These are phyloP conservation scores for Trichoderma asperelloides DNA, from an alignment of 495 filamentous ascomycete species.

Conservation along the genomic window DNA sequence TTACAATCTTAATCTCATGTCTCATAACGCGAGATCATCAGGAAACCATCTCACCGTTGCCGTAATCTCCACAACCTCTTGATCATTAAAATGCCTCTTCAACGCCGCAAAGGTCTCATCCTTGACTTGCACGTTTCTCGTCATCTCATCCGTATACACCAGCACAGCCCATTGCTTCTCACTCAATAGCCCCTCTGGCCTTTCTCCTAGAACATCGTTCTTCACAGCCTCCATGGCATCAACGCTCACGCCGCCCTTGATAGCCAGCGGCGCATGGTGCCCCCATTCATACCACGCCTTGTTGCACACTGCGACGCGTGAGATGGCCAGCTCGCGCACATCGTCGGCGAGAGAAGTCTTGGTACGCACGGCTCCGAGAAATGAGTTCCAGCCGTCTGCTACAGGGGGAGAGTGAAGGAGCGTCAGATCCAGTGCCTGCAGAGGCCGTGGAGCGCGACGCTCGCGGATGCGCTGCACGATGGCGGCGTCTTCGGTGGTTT, in stretches of 20 bases:
- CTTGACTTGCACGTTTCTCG: slow-evolving; percentile 50
- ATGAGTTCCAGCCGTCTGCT: slow-evolving; percentile 73
- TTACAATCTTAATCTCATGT: too few species aligned
- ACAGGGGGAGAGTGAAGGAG: slow-evolving; percentile 65
- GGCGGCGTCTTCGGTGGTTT: slow-evolving; percentile 37
- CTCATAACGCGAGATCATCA: too few species aligned
- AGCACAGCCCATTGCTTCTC: slow-evolving; percentile 56
- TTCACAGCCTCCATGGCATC: slow-evolving; percentile 37
- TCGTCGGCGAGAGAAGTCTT: slow-evolving; percentile 49
- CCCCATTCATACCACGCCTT: slow-evolving; percentile 72
- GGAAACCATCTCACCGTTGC: slow-evolving; percentile 45
- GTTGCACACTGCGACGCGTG: slow-evolving; percentile 65
- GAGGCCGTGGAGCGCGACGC: slow-evolving; percentile 52
- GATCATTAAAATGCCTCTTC: slow-evolving; percentile 50
- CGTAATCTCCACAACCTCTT: slow-evolving; percentile 69
- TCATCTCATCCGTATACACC: slow-evolving; percentile 70
- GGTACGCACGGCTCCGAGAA: slow-evolving; percentile 66
- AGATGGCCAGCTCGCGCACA: slow-evolving; percentile 64
- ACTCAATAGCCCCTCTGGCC: slow-evolving; percentile 28
- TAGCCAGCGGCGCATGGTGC: slow-evolving; percentile 58
- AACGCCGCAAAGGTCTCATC: slow-evolving; percentile 55
- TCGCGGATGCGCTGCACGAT: slow-evolving; percentile 54
- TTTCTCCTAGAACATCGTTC: slow-evolving; percentile 11
- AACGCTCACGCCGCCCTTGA: slow-evolving; percentile 36
- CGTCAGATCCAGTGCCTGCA: slow-evolving; percentile 63